Base-by-base conservation (phyloP, 176 grass and related monocot species). In the Guadua angustifolia region DNA sequence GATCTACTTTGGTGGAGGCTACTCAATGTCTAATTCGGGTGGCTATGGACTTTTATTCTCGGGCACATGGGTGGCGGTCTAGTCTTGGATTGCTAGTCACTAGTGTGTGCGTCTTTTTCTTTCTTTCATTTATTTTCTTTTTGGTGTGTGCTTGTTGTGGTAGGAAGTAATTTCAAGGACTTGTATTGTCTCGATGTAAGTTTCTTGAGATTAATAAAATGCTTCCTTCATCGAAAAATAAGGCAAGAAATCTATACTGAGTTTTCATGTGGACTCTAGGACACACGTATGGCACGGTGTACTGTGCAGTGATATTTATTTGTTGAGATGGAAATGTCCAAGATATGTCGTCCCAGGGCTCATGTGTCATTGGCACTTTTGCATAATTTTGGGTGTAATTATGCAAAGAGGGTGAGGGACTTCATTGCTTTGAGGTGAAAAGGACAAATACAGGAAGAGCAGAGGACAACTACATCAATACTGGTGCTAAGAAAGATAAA, bases 251-350 rank as follows among this genome's bases (percentile, higher is more conserved):
- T 84, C 47, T 81, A 7, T 7, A 35, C 6, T 14, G 62, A 7
- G 14, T 32, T 17, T 35, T 65, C 11, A 8, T 65, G 13, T 35
- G 62, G 62, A 65, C 14, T 35, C 14, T 0, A 11, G 6, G 36
- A 11, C 17, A 11, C 17, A 71, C 11, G 9, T 18, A 38, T 55
- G 49, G 39, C 19, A 52, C 44, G 44, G 6, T 59, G 69, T n/a
- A 26, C 19, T 33, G 58, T 83, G 51, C 2, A 19, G 36, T 63
- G 73, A 16, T 62, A 67, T 90, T 25, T 24, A 25, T 24, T 59
- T 24, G 57, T 7, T 59, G 57, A 59, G 5, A 59, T 59, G n/a
- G n/a, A 59, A 1, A 24, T 59, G n/a, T 5, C n/a, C 57, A n/a
- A 3, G 6, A 4, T 24, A 11, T 59, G n/a, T 24, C 21, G 53